Conservation (phyloP, 2,329 filamentous ascomycete species). For the Neocucurbitaria cava region DNA sequence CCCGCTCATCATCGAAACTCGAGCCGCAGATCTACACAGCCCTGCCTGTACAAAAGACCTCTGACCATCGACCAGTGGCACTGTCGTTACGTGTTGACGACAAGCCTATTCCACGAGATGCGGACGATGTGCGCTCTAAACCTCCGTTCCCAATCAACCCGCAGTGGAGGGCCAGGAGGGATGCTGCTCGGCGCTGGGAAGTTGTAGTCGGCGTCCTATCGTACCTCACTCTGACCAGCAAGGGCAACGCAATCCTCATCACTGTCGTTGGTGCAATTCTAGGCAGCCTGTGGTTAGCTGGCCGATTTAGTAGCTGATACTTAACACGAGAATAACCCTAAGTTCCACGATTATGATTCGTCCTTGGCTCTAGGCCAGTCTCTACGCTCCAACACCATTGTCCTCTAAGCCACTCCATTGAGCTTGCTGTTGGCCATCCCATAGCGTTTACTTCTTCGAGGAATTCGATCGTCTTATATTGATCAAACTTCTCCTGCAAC, state of each 20-base stretch:
- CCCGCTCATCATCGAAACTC: slow-evolving; percentile 57
- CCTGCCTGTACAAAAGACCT: slow-evolving; percentile 79
- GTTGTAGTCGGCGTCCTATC: slow-evolving; percentile 64
- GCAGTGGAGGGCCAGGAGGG: slow-evolving; percentile 62
- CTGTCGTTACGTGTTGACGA: slow-evolving; percentile 73
- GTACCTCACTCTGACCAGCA: slow-evolving; percentile 59
- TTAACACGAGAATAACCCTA: neutral
- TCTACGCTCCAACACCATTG: slow-evolving; percentile 18
- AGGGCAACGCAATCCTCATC: slow-evolving; percentile 52
- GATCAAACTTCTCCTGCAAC: slow-evolving; percentile 13
- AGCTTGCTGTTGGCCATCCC: slow-evolving; percentile 19
- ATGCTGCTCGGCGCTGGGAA: slow-evolving; percentile 64
- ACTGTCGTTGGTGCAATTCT: slow-evolving; percentile 36
- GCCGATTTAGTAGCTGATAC: slow-evolving; percentile 23
- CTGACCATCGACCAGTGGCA: slow-evolving; percentile 86
- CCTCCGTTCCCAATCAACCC: slow-evolving; percentile 66
- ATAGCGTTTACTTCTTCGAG: slow-evolving; percentile 23
- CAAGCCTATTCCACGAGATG: slow-evolving; percentile 39
- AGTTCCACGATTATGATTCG: neutral
- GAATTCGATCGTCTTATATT: slow-evolving; percentile 23
- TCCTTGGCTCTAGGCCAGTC: neutral
- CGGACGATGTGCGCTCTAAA: slow-evolving; percentile 49
- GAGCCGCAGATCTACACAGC: slow-evolving; percentile 70
- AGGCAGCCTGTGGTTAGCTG: slow-evolving; percentile 35
- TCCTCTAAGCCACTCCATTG: slow-evolving; percentile 14